These are phyloP conservation scores for Bombardia bombarda DNA, from an alignment of 495 filamentous ascomycete species.

Conservation along the genomic window DNA sequence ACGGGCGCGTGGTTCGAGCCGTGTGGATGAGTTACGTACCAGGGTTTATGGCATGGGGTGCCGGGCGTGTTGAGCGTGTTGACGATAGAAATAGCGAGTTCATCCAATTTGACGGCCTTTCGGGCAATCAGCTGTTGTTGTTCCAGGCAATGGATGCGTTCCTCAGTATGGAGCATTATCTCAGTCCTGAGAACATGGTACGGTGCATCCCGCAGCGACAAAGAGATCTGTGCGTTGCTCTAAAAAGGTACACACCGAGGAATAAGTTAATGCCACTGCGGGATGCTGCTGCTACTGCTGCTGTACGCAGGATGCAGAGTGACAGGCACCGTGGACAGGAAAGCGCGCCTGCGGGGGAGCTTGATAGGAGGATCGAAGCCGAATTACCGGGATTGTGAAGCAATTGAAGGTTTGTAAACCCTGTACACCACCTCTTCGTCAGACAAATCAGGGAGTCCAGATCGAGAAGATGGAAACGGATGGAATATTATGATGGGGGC, in stretches of 20 bases:
- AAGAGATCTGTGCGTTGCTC: conserved; percentile 19
- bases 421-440: background rate
- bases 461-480: background rate
- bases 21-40: conserved; percentile 34
- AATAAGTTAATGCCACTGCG: conserved; percentile 5
- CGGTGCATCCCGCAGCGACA: conserved; percentile 26
- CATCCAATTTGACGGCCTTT: conserved; percentile 36
- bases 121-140: conserved; percentile 34
- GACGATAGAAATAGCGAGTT: conserved; percentile 24
- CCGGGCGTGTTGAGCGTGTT: conserved; percentile 17
- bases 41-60: conserved; percentile 36
- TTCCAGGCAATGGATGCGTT: conserved; percentile 38
- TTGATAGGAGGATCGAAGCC: conserved; percentile 16
- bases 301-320: no score
- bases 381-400: conserved; percentile 29
- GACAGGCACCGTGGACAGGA: no score
- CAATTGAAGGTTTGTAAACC: conserved; percentile 22
- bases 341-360: no score
- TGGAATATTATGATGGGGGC: background rate
- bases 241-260: conserved; percentile 16
- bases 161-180: conserved; percentile 33
- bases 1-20: conserved; percentile 15
- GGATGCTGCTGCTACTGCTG: no score
- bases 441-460: no score
- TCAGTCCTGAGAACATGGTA: conserved; percentile 14